Conservation (phyloP, 2,329 filamentous ascomycete species). For the Cladophialophora psammophila region DNA sequence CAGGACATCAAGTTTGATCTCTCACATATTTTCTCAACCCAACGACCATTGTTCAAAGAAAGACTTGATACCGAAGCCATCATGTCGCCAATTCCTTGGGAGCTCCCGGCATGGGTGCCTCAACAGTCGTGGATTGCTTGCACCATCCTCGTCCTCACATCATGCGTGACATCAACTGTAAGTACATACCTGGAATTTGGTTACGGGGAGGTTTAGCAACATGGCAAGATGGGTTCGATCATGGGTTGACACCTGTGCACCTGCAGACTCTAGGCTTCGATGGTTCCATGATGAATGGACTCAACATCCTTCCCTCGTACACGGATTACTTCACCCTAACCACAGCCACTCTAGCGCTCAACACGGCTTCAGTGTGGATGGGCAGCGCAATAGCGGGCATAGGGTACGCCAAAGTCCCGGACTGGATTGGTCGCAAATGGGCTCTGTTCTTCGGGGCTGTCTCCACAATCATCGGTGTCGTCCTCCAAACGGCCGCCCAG, state of each 20-base stretch:
- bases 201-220: neutral
- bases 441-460: constrained; percentile 53
- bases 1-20: neutral
- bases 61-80: neutral
- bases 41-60: neutral
- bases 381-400: constrained; percentile 58
- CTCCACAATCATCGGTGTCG: constrained; percentile 55
- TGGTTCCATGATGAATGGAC: constrained; percentile 63
- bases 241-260: neutral
- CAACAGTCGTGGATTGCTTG: constrained; percentile 19
- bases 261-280: constrained; percentile 49
- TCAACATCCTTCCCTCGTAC: constrained; percentile 66
- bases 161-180: constrained; percentile 35
- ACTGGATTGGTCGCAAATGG: constrained; percentile 54
- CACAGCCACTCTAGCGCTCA: constrained; percentile 61
- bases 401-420: constrained; percentile 52
- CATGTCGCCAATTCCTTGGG: constrained; percentile 24
- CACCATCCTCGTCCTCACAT: constrained; percentile 30
- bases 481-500: constrained; percentile 59
- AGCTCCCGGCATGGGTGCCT: constrained; percentile 29
- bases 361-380: constrained; percentile 64
- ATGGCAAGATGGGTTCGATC: neutral
- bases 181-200: neutral
- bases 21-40: neutral
- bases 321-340: constrained; percentile 64